Base-by-base conservation (phyloP, 345 rosid species). In the Dipteronia sinensis region DNA sequence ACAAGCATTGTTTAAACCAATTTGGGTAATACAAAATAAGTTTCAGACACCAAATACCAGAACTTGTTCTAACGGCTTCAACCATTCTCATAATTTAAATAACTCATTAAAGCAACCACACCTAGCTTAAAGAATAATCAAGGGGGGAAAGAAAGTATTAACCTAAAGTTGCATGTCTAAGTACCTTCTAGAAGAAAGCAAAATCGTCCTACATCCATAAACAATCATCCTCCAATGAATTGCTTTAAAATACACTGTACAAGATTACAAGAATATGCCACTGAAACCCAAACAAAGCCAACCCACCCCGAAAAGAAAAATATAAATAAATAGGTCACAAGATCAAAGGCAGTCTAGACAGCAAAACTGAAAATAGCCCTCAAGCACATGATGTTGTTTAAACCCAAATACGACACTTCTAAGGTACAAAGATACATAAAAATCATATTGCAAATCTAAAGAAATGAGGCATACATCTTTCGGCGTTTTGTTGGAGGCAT, bases 401-500 rank as follows among this genome's bases (percentile, higher is more conserved):
- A 40, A 62, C n/a, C 31, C 69, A 77, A 40, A 31, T 25, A 19
- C 34, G 49, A 34, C 25, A 23, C 22, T 75, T 51, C 64, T 23
- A 31, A 25, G 56, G 65, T 20, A 22, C 75, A 31, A 46, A 46
- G 64, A 64, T 34, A 74, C n/a, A 23, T 34, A 44, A 76, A 38
- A 47, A 71, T 42, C 61, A 59, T 47, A 53, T 70, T 76, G 46
- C 65, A 65, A 63, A 83, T 71, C 65, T 40, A 47, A 23, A 77
- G 75, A 69, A 78, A 75, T 20, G 34, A 67, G 75, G 47, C 89
- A 83, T 87, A 89, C 91, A 80, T 42, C 85, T 86, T 89, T 79
- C 82, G 63, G 71, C 89, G 89, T 74, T 89, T 89, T 77, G 82
- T 78, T 72, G 91, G 85, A 65, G 77, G 82, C 84, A 80, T 72